Base-by-base conservation (phyloP, 148 eudicot species). In the Pharnaceum exiguum region DNA sequence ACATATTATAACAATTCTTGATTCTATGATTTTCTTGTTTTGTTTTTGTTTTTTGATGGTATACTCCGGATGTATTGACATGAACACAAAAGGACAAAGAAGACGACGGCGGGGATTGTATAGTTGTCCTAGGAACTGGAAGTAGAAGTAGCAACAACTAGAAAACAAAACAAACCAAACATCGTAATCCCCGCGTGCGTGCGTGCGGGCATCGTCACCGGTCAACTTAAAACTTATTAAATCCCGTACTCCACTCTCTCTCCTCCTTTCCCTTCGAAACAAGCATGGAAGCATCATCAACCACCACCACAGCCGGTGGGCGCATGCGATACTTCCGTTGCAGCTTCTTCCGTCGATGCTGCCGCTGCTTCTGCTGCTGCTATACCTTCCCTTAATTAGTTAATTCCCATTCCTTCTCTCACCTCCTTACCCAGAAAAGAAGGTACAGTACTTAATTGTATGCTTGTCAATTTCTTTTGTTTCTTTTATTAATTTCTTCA, bases 311-410 rank as follows among this genome's bases (percentile, higher is more conserved):
- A 16, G 39, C 59, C 50, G 59, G 58, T 37, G 45, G 65, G 13
- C 19, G 54, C 17, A 26, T 51, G 6, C 68, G 69, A 30, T 51
- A 33, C 33, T 44, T 25, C 50, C 75, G 70, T 0, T 58, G 70
- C 55, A 51, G 22, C 40, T 31, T 63, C 15, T 64, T 51, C 56
- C 70, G 74, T 17, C 57, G 60, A 5, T 64, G 69, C 52, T 64
- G 69, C 69, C 60, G 70, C n/a, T 64, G 70, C 36, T 64, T 71
- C 15, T 69, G 73, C 56, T 65, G 69, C 62, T 67, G 63, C 43
- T 71, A 42, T 60, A 49, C 75, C 50, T 71, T 36, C 30, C 75
- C 75, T 32, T 65, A 43, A 46, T 28, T 16, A n/a, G n/a, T n/a
- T n/a, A n/a, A 3, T 24, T 12, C 46, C 56, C 21, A 5, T 3